Evolutionary conservation across 257 asterid genomes (phyloP), one percentile per base, ranked within the genome.

Genomic region (Osmanthus fragrans): DNA sequence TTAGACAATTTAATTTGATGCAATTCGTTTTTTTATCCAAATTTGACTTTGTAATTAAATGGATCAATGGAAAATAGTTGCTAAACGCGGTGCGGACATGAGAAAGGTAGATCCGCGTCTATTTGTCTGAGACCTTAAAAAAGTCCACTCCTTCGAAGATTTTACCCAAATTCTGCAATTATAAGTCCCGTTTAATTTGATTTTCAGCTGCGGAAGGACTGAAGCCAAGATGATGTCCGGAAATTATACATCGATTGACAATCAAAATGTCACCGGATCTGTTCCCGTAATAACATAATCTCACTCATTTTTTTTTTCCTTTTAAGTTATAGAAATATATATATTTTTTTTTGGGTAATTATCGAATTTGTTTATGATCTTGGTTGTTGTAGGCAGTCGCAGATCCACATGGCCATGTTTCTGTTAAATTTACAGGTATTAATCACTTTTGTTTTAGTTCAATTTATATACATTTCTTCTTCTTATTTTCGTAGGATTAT

Each of bases 141-240:
- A 7, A 7, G 40, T 10, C 40, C 40, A 36, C 42, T 37, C 13
- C 45, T 39, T 8, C 13, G 13, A 39, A 39, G 45, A 39, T 39
- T 39, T 39, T 39, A 39, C 45, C 45, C 13, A 39, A 39, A 9
- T 39, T 51, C 23, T 51, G 63, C 63, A 16, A 21, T 51, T 51
- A 18, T 51, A 51, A 51, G 63, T 18, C 18, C 8, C 21, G 8
- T 51, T 51, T 51, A 16, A 51, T 51, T 51, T 51, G 21, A 49
- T 39, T 16, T 4, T 19, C 23, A 51, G 63, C 25, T 51, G 51
- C 64, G 7, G 6, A n/a, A 54, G 25, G 10, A n/a, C 64, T 54
- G 25, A 71, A 47, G 13, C 42, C 80, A 90, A 85, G 96, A 95
- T 95, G 99, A 91, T 92, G 98, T 88, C 98, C 84, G 90, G 96